Base-by-base conservation (phyloP, 2,329 filamentous ascomycete genomes). In the Pseudogymnoascus pannorum region DNA sequence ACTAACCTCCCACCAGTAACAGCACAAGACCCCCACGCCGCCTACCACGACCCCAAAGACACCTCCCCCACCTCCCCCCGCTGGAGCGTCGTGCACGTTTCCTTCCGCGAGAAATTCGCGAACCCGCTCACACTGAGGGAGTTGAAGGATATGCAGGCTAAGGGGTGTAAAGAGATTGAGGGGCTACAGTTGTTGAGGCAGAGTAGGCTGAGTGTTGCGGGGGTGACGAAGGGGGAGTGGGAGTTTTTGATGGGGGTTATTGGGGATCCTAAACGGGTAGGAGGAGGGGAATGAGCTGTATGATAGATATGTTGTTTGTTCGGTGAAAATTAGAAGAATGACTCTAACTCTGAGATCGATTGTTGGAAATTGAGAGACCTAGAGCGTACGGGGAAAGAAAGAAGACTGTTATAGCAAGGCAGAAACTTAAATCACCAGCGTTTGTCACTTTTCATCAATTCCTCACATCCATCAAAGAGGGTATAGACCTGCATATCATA, bases 71-170 rank as follows among this genome's bases (percentile, higher is more conserved):
- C n/a, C n/a, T n/a, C n/a, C 58, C 88, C 88, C 0, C 90, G 86
- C 69, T 99, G 94, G 94, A 90, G 87, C 60, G 83, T 94, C 16
- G 94, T 97, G 1, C 89, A 95, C 64, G 93, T 97, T 57, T 82
- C 87, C 69, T 97, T 96, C 72, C 85, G 88, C 62, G 86, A 85
- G 72, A 97, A 96, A 74, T 92, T 97, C 68, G 78, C 79, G 1
- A 79, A 85, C 12, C 82, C 86, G 0, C 82, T 97, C 61, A 81
- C 81, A 4, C 80, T 97, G 59, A 82, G 84, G 64, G 86, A 90
- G 66, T 80, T 97, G 48, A 87, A 89, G 60, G 81, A 75, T 82
- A 7, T 81, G 79, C 6, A 73, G 75, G n/a, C n/a, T n/a, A n/a
- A n/a, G n/a, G n/a, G n/a, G n/a, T n/a, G n/a, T n/a, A n/a, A n/a